Evolutionary conservation across 75 land plant species (phyloP).

Genomic region (Sequoiadendron giganteum): DNA sequence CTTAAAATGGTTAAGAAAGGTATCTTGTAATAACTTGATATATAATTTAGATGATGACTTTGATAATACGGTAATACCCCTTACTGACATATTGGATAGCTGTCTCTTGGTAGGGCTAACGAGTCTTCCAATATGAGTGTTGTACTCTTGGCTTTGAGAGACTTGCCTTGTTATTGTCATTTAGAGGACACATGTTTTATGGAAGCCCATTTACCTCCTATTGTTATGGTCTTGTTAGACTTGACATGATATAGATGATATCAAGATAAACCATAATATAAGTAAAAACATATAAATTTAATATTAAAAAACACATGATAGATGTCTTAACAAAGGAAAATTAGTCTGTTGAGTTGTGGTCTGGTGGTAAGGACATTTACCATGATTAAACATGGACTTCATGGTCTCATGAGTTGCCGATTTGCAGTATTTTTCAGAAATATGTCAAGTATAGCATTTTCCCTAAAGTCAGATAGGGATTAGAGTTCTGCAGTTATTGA

Average conservation of each 20-base stretch:
- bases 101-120: not conserved
- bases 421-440: too few relatives aligned
- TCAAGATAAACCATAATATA: not conserved
- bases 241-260: not conserved
- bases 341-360: not conserved
- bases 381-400: too few relatives aligned
- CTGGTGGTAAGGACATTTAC: too few relatives aligned
- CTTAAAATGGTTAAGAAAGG: constrained; percentile 3
- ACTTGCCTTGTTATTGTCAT: not conserved
- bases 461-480: too few relatives aligned
- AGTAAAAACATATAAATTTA: too few relatives aligned
- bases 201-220: not conserved
- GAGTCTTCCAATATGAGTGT: not conserved
- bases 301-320: too few relatives aligned
- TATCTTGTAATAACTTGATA: not conserved
- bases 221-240: constrained; percentile 6
- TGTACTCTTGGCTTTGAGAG: not conserved
- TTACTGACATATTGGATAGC: not conserved
- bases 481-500: too few relatives aligned
- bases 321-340: not conserved
- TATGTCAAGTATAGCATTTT: too few relatives aligned
- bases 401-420: not conserved
- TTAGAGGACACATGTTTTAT: not conserved
- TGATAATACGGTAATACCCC: not conserved
- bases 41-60: not conserved